Conservation (phyloP, 148 eudicot species). For the Tetragonia tetragonoides region DNA sequence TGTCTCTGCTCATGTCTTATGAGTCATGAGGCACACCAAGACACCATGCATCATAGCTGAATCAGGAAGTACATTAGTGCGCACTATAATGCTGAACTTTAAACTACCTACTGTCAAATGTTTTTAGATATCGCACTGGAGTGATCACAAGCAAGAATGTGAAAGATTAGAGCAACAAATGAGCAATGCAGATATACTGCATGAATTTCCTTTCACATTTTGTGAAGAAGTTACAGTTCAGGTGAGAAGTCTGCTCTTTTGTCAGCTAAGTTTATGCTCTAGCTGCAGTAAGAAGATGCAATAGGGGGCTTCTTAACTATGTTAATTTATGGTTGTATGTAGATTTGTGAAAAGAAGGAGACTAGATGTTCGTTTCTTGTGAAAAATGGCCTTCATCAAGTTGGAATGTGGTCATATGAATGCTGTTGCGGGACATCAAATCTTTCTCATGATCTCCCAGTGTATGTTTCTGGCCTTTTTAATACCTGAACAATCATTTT, state of each 20-base stretch:
- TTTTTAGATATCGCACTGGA: slow-evolving; percentile 67
- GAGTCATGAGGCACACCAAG: background rate
- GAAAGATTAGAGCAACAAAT: slow-evolving; percentile 70
- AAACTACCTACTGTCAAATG: slow-evolving; percentile 9
- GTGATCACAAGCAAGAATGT: slow-evolving; percentile 76
- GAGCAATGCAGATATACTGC: slow-evolving; percentile 44
- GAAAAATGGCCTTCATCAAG: slow-evolving; percentile 49
- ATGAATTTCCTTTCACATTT: slow-evolving; percentile 76
- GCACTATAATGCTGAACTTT: slow-evolving; percentile 8
- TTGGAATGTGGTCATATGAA: slow-evolving; percentile 81
- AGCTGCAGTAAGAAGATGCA: slow-evolving; percentile 1
- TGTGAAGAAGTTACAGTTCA: slow-evolving; percentile 49
- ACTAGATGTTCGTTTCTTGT: slow-evolving; percentile 66
- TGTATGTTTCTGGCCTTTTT: slow-evolving; percentile 28
- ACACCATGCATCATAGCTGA: background rate
- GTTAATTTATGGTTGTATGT: slow-evolving; percentile 11
- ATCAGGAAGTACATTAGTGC: background rate
- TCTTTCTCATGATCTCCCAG: slow-evolving; percentile 23
- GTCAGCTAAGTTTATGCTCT: background rate
- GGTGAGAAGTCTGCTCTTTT: slow-evolving; percentile 29
- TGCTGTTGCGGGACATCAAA: slow-evolving; percentile 52
- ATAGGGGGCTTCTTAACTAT: slow-evolving; percentile 7
- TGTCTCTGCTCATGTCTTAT: background rate
- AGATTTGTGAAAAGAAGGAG: slow-evolving; percentile 52
- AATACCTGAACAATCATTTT: background rate